Conservation (phyloP, 1,139 yeast species). For the Trichomonascaceae sp. region DNA sequence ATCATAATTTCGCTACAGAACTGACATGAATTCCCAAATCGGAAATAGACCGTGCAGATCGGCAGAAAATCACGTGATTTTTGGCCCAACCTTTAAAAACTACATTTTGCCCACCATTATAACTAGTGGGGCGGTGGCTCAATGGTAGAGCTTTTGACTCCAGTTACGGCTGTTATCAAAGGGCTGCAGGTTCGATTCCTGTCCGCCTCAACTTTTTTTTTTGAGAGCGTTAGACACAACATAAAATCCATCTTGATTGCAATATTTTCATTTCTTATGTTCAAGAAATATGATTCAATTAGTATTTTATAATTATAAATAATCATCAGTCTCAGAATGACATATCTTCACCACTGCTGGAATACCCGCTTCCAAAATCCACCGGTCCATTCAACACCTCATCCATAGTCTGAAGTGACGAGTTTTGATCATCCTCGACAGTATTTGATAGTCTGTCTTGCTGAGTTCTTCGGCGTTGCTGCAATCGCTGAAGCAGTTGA, state of each 20-base stretch:
- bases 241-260: not conserved
- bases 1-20: not conserved
- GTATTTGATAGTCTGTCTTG: not conserved
- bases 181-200: conserved; percentile 75
- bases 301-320: not conserved
- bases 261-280: not conserved
- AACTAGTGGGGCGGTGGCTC: conserved; percentile 70
- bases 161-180: conserved; percentile 54
- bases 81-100: not conserved
- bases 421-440: not conserved
- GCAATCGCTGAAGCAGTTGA: not conserved
- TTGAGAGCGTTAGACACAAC: not conserved
- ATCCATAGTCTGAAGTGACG: not conserved
- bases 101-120: not conserved
- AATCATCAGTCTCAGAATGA: not conserved
- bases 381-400: not conserved
- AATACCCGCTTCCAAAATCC: not conserved
- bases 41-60: not conserved
- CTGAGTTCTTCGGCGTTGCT: not conserved
- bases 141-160: conserved; percentile 91
- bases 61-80: not conserved
- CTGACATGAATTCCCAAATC: not conserved
- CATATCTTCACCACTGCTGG: not conserved
- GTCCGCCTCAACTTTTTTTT: conserved; percentile 46
- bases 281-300: not conserved